These are phyloP conservation scores for Vitis hybrid DNA, from an alignment of 177 flowering plant species.

Conservation along the genomic window DNA sequence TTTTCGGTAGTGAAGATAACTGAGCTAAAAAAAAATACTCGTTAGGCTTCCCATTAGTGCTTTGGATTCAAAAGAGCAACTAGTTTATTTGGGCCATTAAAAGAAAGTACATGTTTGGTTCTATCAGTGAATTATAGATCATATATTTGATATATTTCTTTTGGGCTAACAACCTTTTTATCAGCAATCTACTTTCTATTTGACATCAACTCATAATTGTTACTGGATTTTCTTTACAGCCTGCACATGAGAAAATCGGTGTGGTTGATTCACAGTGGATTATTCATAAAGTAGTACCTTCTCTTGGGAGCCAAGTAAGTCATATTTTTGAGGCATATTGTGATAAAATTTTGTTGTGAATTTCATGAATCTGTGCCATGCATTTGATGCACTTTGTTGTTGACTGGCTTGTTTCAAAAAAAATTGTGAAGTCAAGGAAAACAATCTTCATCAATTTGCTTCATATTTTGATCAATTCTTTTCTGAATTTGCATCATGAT, in stretches of 20 bases:
- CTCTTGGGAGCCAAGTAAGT: slow-evolving; percentile 87
- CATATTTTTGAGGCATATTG: not conserved
- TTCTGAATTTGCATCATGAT: too few species aligned
- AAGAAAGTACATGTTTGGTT: not conserved
- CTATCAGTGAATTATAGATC: not conserved
- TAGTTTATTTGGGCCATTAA: not conserved
- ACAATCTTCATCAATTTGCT: too few species aligned
- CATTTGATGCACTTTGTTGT: too few species aligned
- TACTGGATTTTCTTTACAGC: slow-evolving; percentile 41
- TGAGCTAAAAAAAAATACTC: too few species aligned
- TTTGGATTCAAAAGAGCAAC: too few species aligned
- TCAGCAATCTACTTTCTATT: not conserved
- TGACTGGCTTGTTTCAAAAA: too few species aligned
- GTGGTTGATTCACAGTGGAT: slow-evolving; percentile 99
- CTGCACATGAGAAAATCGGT: slow-evolving; percentile 97
- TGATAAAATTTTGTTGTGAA: too few species aligned
- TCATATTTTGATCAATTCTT: too few species aligned
- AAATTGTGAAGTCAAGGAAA: too few species aligned
- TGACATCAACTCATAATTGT: not conserved
- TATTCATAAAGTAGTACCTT: slow-evolving; percentile 88
- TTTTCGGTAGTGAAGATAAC: too few species aligned
- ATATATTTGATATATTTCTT: not conserved
- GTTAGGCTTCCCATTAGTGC: too few species aligned
- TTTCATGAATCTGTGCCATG: too few species aligned
- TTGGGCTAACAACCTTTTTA: not conserved